phyloP scores from a whole-genome alignment of 2,329 filamentous ascomycete species.

The Alternaria arbusti region DNA sequence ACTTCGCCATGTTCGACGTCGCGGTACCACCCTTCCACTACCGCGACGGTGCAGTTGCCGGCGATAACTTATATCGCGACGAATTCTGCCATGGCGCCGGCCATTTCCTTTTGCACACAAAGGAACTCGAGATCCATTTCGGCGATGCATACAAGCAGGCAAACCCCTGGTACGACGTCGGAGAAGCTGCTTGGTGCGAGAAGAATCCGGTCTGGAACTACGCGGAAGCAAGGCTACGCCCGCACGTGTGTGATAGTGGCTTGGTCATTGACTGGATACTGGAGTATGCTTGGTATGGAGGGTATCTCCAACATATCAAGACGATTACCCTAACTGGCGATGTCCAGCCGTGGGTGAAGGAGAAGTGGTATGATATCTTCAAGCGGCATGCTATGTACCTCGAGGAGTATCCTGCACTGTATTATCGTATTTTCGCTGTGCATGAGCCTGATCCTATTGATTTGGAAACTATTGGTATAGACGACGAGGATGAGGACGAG shows the following conservation, averaged over 20 bases:
- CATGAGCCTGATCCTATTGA: background rate
- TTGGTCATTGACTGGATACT: background rate
- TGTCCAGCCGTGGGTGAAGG: constrained; percentile 22
- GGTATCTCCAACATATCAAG: background rate
- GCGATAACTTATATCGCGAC: background rate
- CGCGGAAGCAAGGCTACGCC: background rate
- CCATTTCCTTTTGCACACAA: constrained; percentile 7
- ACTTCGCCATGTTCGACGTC: constrained; percentile 22
- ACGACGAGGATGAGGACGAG: background rate
- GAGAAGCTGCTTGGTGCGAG: background rate
- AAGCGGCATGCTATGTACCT: background rate
- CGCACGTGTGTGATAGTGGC: background rate
- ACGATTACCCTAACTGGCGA: constrained; percentile 5
- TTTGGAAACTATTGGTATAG: constrained; percentile 1
- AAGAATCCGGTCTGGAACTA: background rate
- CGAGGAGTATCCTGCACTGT: background rate
- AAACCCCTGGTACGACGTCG: constrained; percentile 13
- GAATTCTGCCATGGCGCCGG: background rate
- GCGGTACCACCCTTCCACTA: constrained; percentile 16
- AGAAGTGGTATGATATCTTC: constrained; percentile 24
- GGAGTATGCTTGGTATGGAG: background rate
- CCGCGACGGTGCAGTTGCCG: background rate
- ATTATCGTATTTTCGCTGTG: background rate
- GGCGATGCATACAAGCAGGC: background rate
- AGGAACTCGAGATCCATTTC: constrained; percentile 10